Conservation (phyloP, 495 filamentous ascomycete species). For the Penicillium egyptiacum region DNA sequence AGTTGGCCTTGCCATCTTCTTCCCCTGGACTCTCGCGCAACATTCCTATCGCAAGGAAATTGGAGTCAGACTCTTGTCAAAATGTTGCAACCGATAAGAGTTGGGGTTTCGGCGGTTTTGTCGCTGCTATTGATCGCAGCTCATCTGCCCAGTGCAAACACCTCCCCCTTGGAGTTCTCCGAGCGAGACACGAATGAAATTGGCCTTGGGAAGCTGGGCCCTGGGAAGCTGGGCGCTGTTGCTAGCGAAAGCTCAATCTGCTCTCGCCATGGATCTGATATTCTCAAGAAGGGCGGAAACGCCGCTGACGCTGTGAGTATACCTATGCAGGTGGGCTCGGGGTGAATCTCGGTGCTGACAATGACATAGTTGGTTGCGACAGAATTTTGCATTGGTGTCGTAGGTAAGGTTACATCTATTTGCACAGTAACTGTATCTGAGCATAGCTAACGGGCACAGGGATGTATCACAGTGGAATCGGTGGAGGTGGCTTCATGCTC, state of each 20-base stretch:
- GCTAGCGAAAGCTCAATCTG: constrained; percentile 76
- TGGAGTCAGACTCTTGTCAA: constrained; percentile 1
- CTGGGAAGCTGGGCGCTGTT: constrained; percentile 65
- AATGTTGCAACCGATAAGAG: constrained; percentile 21
- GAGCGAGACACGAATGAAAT: not conserved
- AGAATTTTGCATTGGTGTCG: constrained; percentile 71
- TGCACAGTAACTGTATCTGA: not conserved
- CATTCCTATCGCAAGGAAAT: not conserved
- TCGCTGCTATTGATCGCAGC: constrained; percentile 26
- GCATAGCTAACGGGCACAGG: constrained; percentile 32
- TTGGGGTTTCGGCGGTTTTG: constrained; percentile 22
- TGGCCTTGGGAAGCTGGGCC: constrained; percentile 13
- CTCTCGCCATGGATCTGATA: constrained; percentile 70
- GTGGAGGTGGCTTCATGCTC: constrained; percentile 87
- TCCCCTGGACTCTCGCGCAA: not conserved
- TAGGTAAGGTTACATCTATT: constrained; percentile 46
- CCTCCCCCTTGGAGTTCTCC: constrained; percentile 26
- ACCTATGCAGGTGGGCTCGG: not conserved
- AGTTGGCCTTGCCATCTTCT: constrained; percentile 2
- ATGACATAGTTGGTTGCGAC: constrained; percentile 60
- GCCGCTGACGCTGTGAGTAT: constrained; percentile 66
- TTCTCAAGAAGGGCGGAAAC: constrained; percentile 68
- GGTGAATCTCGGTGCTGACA: not conserved
- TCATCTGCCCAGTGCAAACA: constrained; percentile 25
- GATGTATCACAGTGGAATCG: constrained; percentile 87